Evolutionary conservation across 352 stramenopile genomes (phyloP).

Genomic region (Phytophthora gonapodyides): DNA sequence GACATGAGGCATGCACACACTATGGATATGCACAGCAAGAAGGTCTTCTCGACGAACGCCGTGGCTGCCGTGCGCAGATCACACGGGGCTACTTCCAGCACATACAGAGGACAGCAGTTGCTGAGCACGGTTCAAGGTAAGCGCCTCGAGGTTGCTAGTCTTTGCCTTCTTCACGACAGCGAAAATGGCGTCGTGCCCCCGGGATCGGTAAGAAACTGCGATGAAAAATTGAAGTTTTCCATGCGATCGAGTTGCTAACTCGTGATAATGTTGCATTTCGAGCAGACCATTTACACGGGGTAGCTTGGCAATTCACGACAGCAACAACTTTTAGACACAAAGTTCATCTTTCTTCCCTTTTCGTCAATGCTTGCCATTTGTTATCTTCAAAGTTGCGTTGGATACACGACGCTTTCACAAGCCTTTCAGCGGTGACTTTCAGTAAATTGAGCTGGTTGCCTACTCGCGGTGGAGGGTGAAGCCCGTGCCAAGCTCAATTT

Average conservation of each 20-base stretch:
- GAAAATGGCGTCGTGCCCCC: conserved; percentile 53
- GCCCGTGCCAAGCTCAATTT: conserved; percentile 83
- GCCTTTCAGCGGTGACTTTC: too few relatives aligned
- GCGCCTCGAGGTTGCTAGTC: conserved; percentile 69
- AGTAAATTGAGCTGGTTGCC: not conserved
- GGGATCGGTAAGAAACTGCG: conserved; percentile 42
- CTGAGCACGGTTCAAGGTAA: conserved; percentile 74
- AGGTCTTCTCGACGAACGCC: conserved; percentile 63
- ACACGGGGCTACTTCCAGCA: conserved; percentile 54
- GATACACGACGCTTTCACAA: too few relatives aligned
- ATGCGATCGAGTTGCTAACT: too few relatives aligned
- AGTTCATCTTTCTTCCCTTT: too few relatives aligned
- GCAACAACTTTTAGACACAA: not conserved
- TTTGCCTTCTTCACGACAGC: conserved; percentile 66
- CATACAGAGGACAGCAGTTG: conserved; percentile 71
- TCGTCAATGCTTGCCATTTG: too few relatives aligned
- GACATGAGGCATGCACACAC: conserved; percentile 70
- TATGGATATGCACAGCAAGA: conserved; percentile 65
- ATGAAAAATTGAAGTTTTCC: not conserved
- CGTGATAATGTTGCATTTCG: not conserved
- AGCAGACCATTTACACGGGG: conserved; percentile 30
- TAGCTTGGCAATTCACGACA: conserved; percentile 4
- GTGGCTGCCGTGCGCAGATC: conserved; percentile 44
- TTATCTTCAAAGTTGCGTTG: too few relatives aligned
- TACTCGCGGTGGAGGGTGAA: conserved; percentile 78